phyloP scores from a whole-genome alignment of 1,284 basidiomycete genomes.

The Schizophyllum amplum region DNA sequence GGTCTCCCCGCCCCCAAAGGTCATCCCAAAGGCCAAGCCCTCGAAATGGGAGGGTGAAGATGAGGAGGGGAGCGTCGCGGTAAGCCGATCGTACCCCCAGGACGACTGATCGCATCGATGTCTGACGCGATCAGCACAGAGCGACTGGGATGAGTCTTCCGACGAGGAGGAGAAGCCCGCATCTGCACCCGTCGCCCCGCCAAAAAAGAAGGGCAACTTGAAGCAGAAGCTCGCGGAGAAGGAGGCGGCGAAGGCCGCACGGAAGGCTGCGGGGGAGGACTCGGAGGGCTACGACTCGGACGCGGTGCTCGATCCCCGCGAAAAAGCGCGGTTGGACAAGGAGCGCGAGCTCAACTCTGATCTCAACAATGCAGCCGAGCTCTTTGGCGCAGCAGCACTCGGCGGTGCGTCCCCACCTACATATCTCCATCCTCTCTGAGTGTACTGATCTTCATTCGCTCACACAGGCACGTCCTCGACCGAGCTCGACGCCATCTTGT shows the following conservation, averaged over 20 bases:
- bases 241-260: constrained; percentile 58
- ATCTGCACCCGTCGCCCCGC: constrained; percentile 45
- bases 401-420: constrained; percentile 45
- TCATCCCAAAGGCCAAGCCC: constrained; percentile 37
- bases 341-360: constrained; percentile 81
- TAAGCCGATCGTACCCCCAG: constrained; percentile 24
- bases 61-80: constrained; percentile 60
- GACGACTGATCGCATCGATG: constrained; percentile 1
- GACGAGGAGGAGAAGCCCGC: constrained; percentile 59
- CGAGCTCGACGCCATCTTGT: constrained; percentile 64
- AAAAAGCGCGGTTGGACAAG: constrained; percentile 66
- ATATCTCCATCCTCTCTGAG: constrained; percentile 2
- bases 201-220: constrained; percentile 85
- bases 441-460: not conserved
- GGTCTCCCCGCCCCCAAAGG: constrained; percentile 32
- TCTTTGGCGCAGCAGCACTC: constrained; percentile 67
- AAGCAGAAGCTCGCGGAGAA: constrained; percentile 88
- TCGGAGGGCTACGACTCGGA: constrained; percentile 64
- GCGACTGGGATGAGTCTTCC: constrained; percentile 89
- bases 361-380: constrained; percentile 72
- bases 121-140: constrained; percentile 34
- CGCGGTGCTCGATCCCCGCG: constrained; percentile 71
- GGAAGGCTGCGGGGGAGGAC: constrained; percentile 28
- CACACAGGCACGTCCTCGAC: constrained; percentile 50
- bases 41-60: constrained; percentile 86